Percentiles rank a stretch among this genome's conserved stretches.
Conservation (phyloP, 2,329 filamentous ascomycete species). For the Botrytis fabae region DNA sequence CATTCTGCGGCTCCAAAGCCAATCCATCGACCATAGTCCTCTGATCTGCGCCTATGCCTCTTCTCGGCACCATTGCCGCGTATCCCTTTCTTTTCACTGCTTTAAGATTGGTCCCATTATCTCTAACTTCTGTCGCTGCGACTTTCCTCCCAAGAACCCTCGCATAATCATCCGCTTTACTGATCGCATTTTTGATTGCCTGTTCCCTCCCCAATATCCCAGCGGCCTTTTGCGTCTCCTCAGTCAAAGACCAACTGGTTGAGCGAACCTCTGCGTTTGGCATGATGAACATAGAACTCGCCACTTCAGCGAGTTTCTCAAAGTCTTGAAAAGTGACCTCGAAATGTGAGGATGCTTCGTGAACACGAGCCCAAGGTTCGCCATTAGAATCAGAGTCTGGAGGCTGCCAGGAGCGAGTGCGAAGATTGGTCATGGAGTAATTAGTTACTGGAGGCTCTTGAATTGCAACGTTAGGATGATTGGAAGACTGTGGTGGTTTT, state of each 20-base stretch:
- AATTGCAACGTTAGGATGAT: too few species aligned
- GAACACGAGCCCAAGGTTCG: background rate
- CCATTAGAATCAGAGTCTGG: background rate
- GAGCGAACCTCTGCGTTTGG: constrained; percentile 1
- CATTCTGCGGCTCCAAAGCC: background rate
- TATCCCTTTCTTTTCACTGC: background rate
- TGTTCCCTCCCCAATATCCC: background rate
- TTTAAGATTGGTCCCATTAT: background rate
- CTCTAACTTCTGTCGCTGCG: background rate
- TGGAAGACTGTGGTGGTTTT: background rate
- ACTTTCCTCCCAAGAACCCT: constrained; percentile 1
- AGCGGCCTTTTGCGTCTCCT: background rate
- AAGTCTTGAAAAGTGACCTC: constrained; percentile 6
- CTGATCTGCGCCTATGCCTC: background rate
- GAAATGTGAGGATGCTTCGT: constrained; percentile 4
- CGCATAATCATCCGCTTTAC: background rate
- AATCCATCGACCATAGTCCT: background rate
- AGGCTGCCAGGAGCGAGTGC: background rate
- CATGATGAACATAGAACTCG: constrained; percentile 8
- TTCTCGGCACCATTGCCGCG: background rate
- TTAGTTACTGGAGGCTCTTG: background rate
- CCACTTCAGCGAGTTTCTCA: background rate
- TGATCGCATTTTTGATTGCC: constrained; percentile 1
- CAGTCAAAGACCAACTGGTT: background rate
- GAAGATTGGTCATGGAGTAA: background rate